Percentiles rank a stretch among this genome's conserved stretches.
These are phyloP conservation scores for Lathyrus tuberosus DNA, from an alignment of 306 rosid species.

Conservation along the genomic window DNA sequence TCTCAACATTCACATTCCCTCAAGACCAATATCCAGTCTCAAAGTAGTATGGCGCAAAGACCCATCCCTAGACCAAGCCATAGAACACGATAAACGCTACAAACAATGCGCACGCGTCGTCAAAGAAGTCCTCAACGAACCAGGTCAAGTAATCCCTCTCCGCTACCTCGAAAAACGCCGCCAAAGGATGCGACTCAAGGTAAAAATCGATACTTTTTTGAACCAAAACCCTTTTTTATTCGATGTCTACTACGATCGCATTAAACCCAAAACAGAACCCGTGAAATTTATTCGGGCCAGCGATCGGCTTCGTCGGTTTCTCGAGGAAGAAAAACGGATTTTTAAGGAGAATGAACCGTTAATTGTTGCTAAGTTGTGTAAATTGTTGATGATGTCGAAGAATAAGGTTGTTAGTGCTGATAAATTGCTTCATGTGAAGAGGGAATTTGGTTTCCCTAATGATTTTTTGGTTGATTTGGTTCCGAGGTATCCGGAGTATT, in stretches of 20 bases:
- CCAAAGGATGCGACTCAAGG: slow-evolving; percentile 66
- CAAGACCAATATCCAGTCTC: slow-evolving; percentile 63
- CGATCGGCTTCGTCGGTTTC: slow-evolving; percentile 51
- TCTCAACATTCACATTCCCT: slow-evolving; percentile 9
- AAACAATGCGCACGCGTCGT: slow-evolving; percentile 45
- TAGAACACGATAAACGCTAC: slow-evolving; percentile 66
- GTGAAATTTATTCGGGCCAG: slow-evolving; percentile 59
- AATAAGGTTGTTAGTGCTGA: slow-evolving; percentile 69
- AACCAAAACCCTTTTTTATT: slow-evolving; percentile 68
- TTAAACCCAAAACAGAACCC: slow-evolving; percentile 74
- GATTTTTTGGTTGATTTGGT: slow-evolving; percentile 85
- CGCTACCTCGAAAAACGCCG: slow-evolving; percentile 69
- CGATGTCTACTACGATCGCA: slow-evolving; percentile 58
- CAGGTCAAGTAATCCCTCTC: slow-evolving; percentile 43
- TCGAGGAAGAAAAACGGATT: slow-evolving; percentile 59
- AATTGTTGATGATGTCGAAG: slow-evolving; percentile 80
- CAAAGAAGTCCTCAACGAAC: slow-evolving; percentile 45
- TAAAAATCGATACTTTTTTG: slow-evolving; percentile 51
- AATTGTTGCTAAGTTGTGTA: slow-evolving; percentile 70
- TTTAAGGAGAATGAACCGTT: slow-evolving; percentile 52
- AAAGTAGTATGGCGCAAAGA: slow-evolving; percentile 92
- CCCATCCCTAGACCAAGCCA: slow-evolving; percentile 65
- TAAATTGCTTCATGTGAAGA: slow-evolving; percentile 79
- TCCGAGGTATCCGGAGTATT: slow-evolving; percentile 71
- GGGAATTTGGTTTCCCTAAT: slow-evolving; percentile 85